Evolutionary conservation across 164 flowering plant species (phyloP).

Genomic region (Umbilicus rupestris): DNA sequence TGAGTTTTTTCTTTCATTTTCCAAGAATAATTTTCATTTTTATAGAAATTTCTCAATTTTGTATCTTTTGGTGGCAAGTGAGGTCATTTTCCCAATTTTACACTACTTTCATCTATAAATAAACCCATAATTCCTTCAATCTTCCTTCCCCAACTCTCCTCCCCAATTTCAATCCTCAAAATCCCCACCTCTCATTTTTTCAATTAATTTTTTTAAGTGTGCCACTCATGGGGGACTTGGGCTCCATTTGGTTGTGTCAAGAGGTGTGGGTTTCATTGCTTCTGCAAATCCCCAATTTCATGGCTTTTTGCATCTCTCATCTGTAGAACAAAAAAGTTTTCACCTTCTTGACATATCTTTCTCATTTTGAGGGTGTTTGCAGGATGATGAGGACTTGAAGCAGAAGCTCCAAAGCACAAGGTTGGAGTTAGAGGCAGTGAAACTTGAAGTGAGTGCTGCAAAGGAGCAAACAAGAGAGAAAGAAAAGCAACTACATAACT

Average conservation of each 20-base stretch:
- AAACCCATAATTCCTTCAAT: background rate
- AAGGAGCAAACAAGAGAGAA: slow-evolving; percentile 35
- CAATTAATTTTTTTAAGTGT: background rate
- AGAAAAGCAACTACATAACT: slow-evolving; percentile 28
- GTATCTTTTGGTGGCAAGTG: background rate
- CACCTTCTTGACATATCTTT: background rate
- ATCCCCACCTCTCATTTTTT: background rate
- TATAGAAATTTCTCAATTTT: background rate
- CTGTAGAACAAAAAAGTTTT: background rate
- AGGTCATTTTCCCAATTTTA: background rate
- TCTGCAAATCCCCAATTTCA: background rate
- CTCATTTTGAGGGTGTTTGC: slow-evolving; percentile 6
- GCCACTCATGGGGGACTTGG: slow-evolving; percentile 27
- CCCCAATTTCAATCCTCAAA: slow-evolving; percentile 1
- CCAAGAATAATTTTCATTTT: background rate
- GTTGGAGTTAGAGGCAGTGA: slow-evolving; percentile 39
- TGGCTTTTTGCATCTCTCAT: background rate
- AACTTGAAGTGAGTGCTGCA: slow-evolving; percentile 20
- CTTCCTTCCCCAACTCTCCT: background rate
- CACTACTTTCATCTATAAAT: slow-evolving; percentile 3
- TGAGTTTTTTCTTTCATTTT: no score
- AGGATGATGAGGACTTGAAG: slow-evolving; percentile 47
- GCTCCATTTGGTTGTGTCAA: slow-evolving; percentile 31
- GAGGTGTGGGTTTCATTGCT: slow-evolving; percentile 34
- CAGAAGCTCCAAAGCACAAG: slow-evolving; percentile 33